Percentiles rank a stretch among this genome's conserved stretches.
Evolutionary conservation across 2,329 filamentous ascomycete genomes (phyloP).

Genomic region (Ceratocystis papillata): DNA sequence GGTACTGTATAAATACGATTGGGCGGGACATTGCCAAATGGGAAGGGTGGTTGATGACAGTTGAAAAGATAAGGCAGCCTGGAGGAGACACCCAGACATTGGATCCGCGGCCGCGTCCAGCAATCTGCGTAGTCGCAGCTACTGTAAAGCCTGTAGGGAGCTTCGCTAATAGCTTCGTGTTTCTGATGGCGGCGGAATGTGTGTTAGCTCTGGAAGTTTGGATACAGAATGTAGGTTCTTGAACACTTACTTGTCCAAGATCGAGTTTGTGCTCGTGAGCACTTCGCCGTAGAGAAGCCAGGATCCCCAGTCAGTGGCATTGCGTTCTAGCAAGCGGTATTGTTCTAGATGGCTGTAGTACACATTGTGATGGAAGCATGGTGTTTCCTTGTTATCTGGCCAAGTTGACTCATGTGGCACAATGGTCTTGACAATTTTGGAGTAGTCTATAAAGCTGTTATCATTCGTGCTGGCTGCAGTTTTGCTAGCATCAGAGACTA

Average conservation of each 20-base stretch:
- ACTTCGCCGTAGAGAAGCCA: slow-evolving; percentile 80
- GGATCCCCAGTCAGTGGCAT: slow-evolving; percentile 61
- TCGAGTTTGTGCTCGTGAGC: slow-evolving; percentile 83
- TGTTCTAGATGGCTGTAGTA: slow-evolving; percentile 62
- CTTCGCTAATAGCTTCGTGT: slow-evolving; percentile 61
- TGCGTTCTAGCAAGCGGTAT: slow-evolving; percentile 46
- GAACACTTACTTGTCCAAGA: slow-evolving; percentile 65
- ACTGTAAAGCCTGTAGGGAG: slow-evolving; percentile 80
- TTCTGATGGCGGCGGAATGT: slow-evolving; percentile 39
- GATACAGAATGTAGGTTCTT: background rate
- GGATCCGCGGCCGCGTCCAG: slow-evolving; percentile 73
- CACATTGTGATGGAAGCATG: slow-evolving; percentile 71
- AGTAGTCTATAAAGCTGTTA: slow-evolving; percentile 63
- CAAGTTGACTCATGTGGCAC: slow-evolving; percentile 57
- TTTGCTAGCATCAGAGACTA: slow-evolving; percentile 8
- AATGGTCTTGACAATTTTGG: slow-evolving; percentile 60
- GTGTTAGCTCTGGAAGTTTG: background rate
- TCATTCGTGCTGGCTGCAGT: slow-evolving; percentile 28
- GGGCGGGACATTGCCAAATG: slow-evolving; percentile 61
- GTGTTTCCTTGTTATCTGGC: slow-evolving; percentile 63
- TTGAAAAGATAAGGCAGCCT: slow-evolving; percentile 78
- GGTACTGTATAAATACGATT: slow-evolving; percentile 87
- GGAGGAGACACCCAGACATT: slow-evolving; percentile 94
- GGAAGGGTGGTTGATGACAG: slow-evolving; percentile 71
- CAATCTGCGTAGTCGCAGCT: slow-evolving; percentile 76